A percentile compares a stretch with the other conserved stretches of the same genome.
Evolutionary conservation across 108 stramenopile genomes (phyloP).

Genomic region (Nitzschia sp.): DNA sequence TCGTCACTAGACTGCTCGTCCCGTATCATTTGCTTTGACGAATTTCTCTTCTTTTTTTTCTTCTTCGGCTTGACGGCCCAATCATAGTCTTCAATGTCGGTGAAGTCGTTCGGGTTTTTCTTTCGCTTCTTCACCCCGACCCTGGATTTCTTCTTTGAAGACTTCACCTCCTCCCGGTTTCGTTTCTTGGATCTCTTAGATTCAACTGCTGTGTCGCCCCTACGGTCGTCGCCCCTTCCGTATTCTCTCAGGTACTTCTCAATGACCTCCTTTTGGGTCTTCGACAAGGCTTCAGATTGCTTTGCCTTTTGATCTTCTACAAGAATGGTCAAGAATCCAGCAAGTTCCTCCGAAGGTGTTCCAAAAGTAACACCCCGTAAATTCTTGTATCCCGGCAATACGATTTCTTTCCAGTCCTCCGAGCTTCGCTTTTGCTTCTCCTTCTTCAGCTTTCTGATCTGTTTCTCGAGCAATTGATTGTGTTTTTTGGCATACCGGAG

Average conservation of each 20-base stretch:
- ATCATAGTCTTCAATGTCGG: slow-evolving; percentile 1
- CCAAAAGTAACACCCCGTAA: slow-evolving; percentile 21
- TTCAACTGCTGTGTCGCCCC: neutral
- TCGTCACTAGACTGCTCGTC: neutral
- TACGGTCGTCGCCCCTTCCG: neutral
- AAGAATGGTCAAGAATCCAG: slow-evolving; percentile 20
- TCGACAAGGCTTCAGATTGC: slow-evolving; percentile 2
- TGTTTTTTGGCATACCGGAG: slow-evolving; percentile 7
- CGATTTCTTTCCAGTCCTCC: slow-evolving; percentile 16
- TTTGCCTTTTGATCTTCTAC: slow-evolving; percentile 12
- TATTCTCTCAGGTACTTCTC: slow-evolving; percentile 13
- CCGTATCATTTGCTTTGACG: no score
- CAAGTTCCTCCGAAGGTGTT: slow-evolving; percentile 9
- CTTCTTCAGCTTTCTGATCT: slow-evolving; percentile 16
- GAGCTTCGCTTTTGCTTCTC: neutral
- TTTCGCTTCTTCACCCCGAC: neutral
- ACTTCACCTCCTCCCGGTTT: neutral
- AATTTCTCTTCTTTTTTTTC: neutral
- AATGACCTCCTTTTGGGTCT: slow-evolving; percentile 12
- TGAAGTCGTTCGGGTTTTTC: neutral
- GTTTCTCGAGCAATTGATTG: slow-evolving; percentile 15
- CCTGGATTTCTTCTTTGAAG: neutral
- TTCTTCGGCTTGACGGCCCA: slow-evolving; percentile 4
- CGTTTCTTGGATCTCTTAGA: neutral
- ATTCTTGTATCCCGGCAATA: slow-evolving; percentile 21